Evolutionary conservation across 768 basidiomycete species (phyloP), one percentile per base, ranked within the genome.

Genomic region (Cystofilobasidium ferigula): DNA sequence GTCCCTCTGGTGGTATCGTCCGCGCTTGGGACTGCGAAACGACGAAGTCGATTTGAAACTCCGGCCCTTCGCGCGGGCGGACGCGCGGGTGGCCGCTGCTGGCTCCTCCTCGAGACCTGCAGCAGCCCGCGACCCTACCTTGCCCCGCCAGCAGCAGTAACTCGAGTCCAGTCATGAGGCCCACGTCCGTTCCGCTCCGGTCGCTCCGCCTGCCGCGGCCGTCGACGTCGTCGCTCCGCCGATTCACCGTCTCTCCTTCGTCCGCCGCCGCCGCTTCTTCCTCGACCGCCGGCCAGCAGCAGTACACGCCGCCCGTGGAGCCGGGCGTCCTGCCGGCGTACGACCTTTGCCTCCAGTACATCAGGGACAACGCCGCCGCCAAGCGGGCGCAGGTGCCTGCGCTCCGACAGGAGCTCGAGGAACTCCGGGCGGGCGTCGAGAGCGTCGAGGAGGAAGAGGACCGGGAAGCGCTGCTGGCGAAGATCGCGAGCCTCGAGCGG

Each of bases 361-460:
- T 98, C 64, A 71, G 69, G 24, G 71, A 71, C 1, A 40, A 57
- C 60, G 63, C 78, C 51, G 57, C 68, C 47, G 58, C 62, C 40
- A 63, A 63, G 64, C 16, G 34, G 62, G 22, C 70, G 32, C 45
- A 47, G n/a, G 13, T 61, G 9, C 69, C 74, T 20, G 18, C 61
- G 59, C 75, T 74, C 42, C 69, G 62, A 16, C 77, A 77, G 53
- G 70, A 84, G 70, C 79, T 62, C 16, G 59, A 80, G 68, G 65
- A 73, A 38, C 71, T 83, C 73, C 72, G 81, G 67, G 77, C 80
- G 35, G 80, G 93, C 13, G 88, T 90, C 77, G 85, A 86, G 64
- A 81, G 86, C 74, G 78, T 88, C 35, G 93, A 97, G 75, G 77
- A 90, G n/a, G 93, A 92, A 0, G 80, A 85, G 61, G 82, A 86